Base-by-base conservation (phyloP, 441 rosid genomes). In the Gossypium davidsonii region DNA sequence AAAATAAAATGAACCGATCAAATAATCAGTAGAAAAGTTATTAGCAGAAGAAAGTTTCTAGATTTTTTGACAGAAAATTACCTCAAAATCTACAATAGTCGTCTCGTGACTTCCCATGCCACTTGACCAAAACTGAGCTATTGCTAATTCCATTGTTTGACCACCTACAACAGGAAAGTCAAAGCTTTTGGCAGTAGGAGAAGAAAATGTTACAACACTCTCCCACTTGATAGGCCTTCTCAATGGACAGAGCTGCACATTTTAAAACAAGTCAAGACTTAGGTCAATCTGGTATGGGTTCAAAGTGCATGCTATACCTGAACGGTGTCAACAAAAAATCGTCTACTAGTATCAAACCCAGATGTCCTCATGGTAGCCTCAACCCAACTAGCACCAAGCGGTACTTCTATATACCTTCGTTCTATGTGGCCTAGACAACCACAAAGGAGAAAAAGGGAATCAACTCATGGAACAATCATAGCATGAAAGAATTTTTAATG, bases 61-160 rank as follows among this genome's bases (percentile, higher is more conserved):
- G 49, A 39, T 12, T 70, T 74, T 31, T 48, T 10, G 4, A 15
- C 58, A n/a, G 67, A 76, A 21, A 55, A 42, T 37, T 88, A 96
- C 99, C 98, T 96, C 96, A 87, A 96, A 93, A 80, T 96, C 97
- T 62, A 92, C 94, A 57, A 75, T 25, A 69, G 99, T 80, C 42
- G 82, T 83, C 83, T 93, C 97, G 74, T 83, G 87, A 86, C 98
- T 96, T 78, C 96, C 99, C 69, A 92, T 83, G 79, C 99, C 99
- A 80, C 99, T 96, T 66, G 97, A 89, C 98, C 99, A 93, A 82
- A 90, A 96, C 79, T 93, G 99, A 79, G 99, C 97, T 77, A 96
- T 74, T 73, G 90, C 91, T 75, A 96, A 85, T 82, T 96, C 99
- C 97, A 92, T 89, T 51, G 98, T 93, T 83, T 83, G 93, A 74